These are phyloP conservation scores for Pisolithus orientalis DNA, from an alignment of 768 basidiomycete genomes.

Conservation along the genomic window DNA sequence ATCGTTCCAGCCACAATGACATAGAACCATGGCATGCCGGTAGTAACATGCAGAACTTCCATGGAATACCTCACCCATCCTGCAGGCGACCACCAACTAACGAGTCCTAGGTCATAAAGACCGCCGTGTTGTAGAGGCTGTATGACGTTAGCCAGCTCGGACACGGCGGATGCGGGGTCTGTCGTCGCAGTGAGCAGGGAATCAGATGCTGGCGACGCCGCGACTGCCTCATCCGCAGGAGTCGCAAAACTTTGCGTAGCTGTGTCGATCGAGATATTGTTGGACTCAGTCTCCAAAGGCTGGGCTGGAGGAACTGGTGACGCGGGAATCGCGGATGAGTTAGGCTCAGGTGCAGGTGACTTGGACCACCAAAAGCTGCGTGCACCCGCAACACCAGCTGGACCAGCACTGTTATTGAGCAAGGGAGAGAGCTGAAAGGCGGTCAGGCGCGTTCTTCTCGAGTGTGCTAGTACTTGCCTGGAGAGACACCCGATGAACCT, in stretches of 20 bases:
- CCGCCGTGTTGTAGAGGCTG: slow-evolving; percentile 65
- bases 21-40: slow-evolving; percentile 78
- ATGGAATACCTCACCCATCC: slow-evolving; percentile 58
- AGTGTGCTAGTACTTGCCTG: slow-evolving; percentile 13
- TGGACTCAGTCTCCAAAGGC: background rate
- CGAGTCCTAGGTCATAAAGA: slow-evolving; percentile 60
- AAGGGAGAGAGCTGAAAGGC: slow-evolving; percentile 4
- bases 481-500: slow-evolving; percentile 6
- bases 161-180: slow-evolving; percentile 9
- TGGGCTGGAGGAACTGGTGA: slow-evolving; percentile 3
- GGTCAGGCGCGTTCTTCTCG: background rate
- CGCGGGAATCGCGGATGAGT: background rate
- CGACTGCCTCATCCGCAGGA: background rate
- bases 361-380: slow-evolving; percentile 31
- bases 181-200: slow-evolving; percentile 1
- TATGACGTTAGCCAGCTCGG: slow-evolving; percentile 23
- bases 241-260: too few species aligned
- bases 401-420: background rate
- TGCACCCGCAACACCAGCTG: slow-evolving; percentile 8
- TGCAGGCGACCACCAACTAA: slow-evolving; percentile 61
- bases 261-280: background rate
- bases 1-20: slow-evolving; percentile 65
- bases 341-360: slow-evolving; percentile 3
- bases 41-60: slow-evolving; percentile 62
- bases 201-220: slow-evolving; percentile 1